Conservation (phyloP, 495 filamentous ascomycete species). For the Aspergillus sparsus region DNA sequence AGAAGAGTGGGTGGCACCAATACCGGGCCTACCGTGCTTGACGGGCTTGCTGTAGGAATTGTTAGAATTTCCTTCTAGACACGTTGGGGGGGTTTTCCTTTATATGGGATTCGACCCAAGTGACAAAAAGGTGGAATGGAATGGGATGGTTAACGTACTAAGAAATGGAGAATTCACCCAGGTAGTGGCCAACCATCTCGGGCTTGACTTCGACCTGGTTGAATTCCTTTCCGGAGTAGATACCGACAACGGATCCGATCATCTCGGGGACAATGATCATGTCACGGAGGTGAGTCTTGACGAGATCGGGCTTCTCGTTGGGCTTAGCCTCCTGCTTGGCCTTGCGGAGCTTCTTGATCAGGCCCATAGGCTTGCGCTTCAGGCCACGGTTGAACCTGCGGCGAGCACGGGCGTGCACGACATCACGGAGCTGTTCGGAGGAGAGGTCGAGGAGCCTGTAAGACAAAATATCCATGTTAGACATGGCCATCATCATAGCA, state of each 20-base stretch:
- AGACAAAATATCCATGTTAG: slow-evolving; percentile 27
- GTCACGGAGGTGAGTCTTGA: slow-evolving; percentile 98
- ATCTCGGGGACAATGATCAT: slow-evolving; percentile 99
- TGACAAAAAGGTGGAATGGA: background rate
- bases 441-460: slow-evolving; percentile 92
- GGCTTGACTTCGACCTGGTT: slow-evolving; percentile 99
- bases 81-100: too few relatives aligned
- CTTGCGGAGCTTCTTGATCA: slow-evolving; percentile 99
- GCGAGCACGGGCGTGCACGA: slow-evolving; percentile 97
- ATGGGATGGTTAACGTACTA: slow-evolving; percentile 74
- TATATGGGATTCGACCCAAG: background rate
- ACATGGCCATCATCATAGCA: slow-evolving; percentile 24
- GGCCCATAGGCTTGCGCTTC: slow-evolving; percentile 99
- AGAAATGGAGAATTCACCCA: slow-evolving; percentile 98
- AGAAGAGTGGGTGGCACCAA: slow-evolving; percentile 99
- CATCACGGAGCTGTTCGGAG: slow-evolving; percentile 97
- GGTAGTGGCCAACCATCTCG: slow-evolving; percentile 99
- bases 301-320: slow-evolving; percentile 98
- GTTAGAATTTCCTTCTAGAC: slow-evolving; percentile 33
- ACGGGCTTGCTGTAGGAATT: slow-evolving; percentile 80
- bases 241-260: slow-evolving; percentile 96
- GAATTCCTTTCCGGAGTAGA: slow-evolving; percentile 99
- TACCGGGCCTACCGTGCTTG: slow-evolving; percentile 99
- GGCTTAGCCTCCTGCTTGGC: slow-evolving; percentile 99
- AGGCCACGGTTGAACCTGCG: slow-evolving; percentile 98